Conservation (phyloP, 2,329 filamentous ascomycete genomes). For the Juglanconis oblonga region DNA sequence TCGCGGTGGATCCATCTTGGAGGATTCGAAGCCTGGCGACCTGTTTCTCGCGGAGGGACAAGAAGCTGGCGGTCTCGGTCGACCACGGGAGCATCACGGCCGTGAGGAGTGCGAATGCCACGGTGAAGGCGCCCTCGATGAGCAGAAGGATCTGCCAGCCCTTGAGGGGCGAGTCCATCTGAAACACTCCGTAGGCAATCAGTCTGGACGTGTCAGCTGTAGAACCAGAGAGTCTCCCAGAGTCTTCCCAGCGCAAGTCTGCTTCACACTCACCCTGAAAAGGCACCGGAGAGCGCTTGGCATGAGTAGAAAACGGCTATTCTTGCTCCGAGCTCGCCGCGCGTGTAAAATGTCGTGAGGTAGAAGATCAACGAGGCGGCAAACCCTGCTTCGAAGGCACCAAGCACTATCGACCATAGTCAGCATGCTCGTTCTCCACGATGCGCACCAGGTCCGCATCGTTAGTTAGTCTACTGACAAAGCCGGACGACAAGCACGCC, state of each 20-base stretch:
- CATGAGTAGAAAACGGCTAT: constrained; percentile 70
- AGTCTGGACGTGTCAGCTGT: background rate
- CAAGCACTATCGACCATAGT: background rate
- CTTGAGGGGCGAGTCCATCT: constrained; percentile 30
- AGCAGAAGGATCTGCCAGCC: constrained; percentile 45
- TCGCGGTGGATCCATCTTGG: background rate
- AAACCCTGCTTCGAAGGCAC: background rate
- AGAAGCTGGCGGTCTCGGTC: constrained; percentile 36
- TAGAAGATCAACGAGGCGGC: background rate
- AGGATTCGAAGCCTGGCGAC: background rate
- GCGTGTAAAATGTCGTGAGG: constrained; percentile 52
- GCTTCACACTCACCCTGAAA: background rate
- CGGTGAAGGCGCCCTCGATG: constrained; percentile 39
- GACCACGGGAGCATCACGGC: constrained; percentile 36
- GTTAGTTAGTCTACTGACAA: background rate
- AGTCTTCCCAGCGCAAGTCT: no score
- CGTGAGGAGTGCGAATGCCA: constrained; percentile 34
- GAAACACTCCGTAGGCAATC: constrained; percentile 37
- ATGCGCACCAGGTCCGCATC: no score
- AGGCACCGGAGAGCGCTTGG: background rate
- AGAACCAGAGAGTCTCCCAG: background rate
- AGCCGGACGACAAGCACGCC: background rate
- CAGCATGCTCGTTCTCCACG: no score
- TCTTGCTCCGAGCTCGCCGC: constrained; percentile 61
- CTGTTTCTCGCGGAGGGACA: constrained; percentile 23